phyloP scores from a whole-genome alignment of 148 eudicot genomes.

The Bassia scoparia region DNA sequence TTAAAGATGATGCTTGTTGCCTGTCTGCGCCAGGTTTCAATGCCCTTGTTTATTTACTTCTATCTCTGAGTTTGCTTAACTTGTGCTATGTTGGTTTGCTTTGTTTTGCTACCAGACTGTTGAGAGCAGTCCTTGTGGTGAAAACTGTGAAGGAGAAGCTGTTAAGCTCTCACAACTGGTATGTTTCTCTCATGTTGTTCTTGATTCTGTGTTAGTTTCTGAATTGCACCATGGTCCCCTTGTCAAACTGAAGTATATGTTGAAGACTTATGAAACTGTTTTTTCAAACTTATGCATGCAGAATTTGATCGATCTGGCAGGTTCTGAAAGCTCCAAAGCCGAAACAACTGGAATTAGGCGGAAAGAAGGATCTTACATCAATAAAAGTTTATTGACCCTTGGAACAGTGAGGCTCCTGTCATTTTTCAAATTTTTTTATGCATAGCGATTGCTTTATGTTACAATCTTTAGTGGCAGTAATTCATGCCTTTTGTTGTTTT shows the following conservation, averaged over 20 bases:
- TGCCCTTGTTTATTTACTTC: neutral
- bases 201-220: slow-evolving; percentile 7
- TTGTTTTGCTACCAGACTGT: slow-evolving; percentile 55
- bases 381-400: slow-evolving; percentile 90
- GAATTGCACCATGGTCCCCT: neutral
- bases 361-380: slow-evolving; percentile 95
- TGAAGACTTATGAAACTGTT: slow-evolving; percentile 21
- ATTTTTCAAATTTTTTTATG: neutral
- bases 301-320: slow-evolving; percentile 99
- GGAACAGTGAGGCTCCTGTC: slow-evolving; percentile 81
- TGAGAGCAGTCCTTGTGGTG: slow-evolving; percentile 98
- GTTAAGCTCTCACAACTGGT: slow-evolving; percentile 96
- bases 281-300: slow-evolving; percentile 58
- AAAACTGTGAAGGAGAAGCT: slow-evolving; percentile 70
- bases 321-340: slow-evolving; percentile 99
- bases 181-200: slow-evolving; percentile 23
- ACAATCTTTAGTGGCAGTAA: neutral
- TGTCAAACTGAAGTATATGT: slow-evolving; percentile 10
- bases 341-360: slow-evolving; percentile 91
- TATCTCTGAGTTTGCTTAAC: neutral
- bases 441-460: neutral
- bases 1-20: neutral
- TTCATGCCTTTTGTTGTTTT: neutral
- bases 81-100: neutral
- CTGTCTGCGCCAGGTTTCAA: neutral